Conservation (phyloP, 768 basidiomycete genomes). For the Tubosaeta brunneosetosa region DNA sequence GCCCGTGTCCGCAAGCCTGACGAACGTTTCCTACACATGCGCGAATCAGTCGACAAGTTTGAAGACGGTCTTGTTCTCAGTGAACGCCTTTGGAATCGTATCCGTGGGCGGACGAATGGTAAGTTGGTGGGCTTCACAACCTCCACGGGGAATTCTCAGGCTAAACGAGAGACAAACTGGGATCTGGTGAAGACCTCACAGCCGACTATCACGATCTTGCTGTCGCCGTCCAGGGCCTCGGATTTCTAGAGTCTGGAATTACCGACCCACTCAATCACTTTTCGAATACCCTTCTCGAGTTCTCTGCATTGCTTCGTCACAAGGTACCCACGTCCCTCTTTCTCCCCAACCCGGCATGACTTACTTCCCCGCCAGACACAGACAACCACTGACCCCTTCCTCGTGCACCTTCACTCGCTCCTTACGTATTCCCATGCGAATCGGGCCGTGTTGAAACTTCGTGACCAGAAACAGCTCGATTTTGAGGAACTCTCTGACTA, state of each 20-base stretch:
- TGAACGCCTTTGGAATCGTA: constrained; percentile 76
- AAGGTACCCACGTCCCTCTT: constrained; percentile 44
- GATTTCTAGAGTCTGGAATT: constrained; percentile 97
- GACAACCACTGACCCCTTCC: constrained; percentile 88
- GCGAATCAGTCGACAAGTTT: constrained; percentile 90
- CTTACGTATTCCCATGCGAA: constrained; percentile 93
- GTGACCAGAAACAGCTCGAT: constrained; percentile 98
- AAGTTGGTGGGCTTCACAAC: constrained; percentile 35
- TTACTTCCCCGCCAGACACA: constrained; percentile 53
- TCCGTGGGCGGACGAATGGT: constrained; percentile 84
- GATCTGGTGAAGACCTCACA: constrained; percentile 89
- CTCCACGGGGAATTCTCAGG: constrained; percentile 56
- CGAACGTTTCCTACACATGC: constrained; percentile 89
- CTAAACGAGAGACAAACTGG: constrained; percentile 80
- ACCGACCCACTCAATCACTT: constrained; percentile 97
- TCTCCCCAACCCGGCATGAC: background rate
- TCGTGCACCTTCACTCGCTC: constrained; percentile 85
- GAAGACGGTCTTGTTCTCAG: constrained; percentile 85
- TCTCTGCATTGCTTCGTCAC: constrained; percentile 84
- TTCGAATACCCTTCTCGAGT: constrained; percentile 92
- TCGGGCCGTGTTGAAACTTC: constrained; percentile 87
- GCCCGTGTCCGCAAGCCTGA: constrained; percentile 95
- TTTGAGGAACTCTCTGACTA: constrained; percentile 97
- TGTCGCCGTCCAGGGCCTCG: constrained; percentile 92
- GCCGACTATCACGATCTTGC: constrained; percentile 97